Evolutionary conservation across 306 rosid genomes (phyloP).

Genomic region (Begonia peltatifolia): DNA sequence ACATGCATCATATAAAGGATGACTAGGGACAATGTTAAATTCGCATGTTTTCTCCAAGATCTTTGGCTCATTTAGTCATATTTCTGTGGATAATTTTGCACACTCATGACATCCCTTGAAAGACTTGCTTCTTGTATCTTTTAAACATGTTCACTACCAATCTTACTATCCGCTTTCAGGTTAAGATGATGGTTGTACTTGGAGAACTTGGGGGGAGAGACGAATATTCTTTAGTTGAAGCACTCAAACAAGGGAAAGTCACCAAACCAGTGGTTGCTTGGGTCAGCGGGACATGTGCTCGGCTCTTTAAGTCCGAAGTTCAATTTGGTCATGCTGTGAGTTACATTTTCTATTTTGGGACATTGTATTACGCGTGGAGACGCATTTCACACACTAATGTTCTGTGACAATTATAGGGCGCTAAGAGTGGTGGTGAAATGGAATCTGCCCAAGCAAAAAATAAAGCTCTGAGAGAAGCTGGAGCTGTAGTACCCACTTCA

Average conservation of each 20-base stretch:
- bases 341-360: not conserved
- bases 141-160: no score
- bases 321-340: constrained; percentile 99
- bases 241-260: constrained; percentile 87
- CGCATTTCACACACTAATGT: constrained; percentile 2
- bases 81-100: no score
- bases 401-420: constrained; percentile 45
- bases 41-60: no score
- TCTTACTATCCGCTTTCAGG: constrained; percentile 20
- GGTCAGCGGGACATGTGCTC: constrained; percentile 99
- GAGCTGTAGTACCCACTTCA: constrained; percentile 95
- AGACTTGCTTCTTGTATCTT: no score
- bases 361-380: not conserved
- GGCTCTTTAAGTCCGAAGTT: constrained; percentile 96
- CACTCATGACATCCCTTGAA: no score
- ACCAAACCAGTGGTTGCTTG: constrained; percentile 94
- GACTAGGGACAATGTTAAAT: no score
- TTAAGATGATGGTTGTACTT: constrained; percentile 89
- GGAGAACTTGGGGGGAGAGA: constrained; percentile 98
- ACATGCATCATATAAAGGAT: no score
- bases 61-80: no score
- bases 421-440: constrained; percentile 97
- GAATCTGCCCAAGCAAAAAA: constrained; percentile 98
- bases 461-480: constrained; percentile 85
- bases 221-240: constrained; percentile 94